Evolutionary conservation across 306 rosid genomes (phyloP).

Genomic region (Acacia melanoxylon): DNA sequence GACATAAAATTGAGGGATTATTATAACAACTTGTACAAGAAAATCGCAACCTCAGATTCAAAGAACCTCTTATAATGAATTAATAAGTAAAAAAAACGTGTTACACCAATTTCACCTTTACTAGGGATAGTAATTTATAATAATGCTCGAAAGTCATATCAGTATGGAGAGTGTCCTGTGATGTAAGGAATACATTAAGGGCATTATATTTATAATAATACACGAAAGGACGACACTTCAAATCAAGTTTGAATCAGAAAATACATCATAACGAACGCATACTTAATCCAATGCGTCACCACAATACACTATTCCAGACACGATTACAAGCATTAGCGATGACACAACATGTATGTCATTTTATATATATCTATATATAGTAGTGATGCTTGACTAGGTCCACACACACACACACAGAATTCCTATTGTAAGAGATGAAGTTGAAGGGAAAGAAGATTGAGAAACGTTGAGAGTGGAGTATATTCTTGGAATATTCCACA

Average conservation of each 20-base stretch:
- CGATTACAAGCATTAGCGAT: neutral
- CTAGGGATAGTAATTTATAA: neutral
- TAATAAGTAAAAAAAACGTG: neutral
- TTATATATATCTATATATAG: neutral
- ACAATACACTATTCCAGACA: neutral
- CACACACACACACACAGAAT: neutral
- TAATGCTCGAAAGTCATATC: slow-evolving; percentile 6
- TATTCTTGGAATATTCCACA: slow-evolving; percentile 65
- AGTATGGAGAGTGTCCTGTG: neutral
- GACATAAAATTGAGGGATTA: too few species aligned
- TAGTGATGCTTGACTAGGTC: neutral
- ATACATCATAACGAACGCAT: neutral
- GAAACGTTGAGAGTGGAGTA: slow-evolving; percentile 54
- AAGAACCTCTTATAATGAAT: neutral
- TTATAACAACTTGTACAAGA: neutral
- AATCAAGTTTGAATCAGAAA: neutral
- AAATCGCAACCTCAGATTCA: neutral
- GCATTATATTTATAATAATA: neutral
- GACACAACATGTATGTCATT: neutral
- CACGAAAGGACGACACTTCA: neutral
- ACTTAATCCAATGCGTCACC: neutral
- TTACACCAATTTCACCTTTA: neutral
- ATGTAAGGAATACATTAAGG: neutral
- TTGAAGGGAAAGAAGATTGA: slow-evolving; percentile 19
- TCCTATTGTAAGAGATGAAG: slow-evolving; percentile 27